Conservation (phyloP, 305 asterid species). For the Solanum hybrid region DNA sequence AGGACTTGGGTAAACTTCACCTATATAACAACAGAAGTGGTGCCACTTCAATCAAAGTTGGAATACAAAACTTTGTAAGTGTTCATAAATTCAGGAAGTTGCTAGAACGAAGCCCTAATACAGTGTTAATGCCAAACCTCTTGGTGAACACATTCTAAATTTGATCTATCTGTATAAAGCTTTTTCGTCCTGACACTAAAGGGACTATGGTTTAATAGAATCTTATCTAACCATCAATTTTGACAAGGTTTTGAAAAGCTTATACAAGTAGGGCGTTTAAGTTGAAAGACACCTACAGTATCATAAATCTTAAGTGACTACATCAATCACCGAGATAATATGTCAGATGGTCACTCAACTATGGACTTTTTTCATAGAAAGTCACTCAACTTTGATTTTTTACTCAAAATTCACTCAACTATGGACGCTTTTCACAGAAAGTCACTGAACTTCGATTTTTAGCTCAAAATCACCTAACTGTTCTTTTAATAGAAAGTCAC, state of each 20-base stretch:
- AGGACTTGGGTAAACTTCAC: neutral
- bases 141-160: neutral
- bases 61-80: neutral
- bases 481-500: neutral
- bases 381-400: neutral
- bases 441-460: neutral
- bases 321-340: neutral
- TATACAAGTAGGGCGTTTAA: neutral
- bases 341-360: neutral
- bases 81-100: neutral
- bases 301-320: neutral
- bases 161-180: neutral
- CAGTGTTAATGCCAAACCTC: neutral
- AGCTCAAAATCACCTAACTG: no score
- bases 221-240: neutral
- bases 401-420: neutral
- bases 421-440: neutral
- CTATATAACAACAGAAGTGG: neutral
- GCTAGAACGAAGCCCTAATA: neutral
- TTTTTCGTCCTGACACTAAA: neutral
- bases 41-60: neutral
- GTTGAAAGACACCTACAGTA: neutral
- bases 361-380: neutral
- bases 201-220: neutral
- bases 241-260: neutral